Evolutionary conservation across 257 asterid genomes (phyloP), one percentile per base, ranked within the genome.

Genomic region (Nicotiana undulata): DNA sequence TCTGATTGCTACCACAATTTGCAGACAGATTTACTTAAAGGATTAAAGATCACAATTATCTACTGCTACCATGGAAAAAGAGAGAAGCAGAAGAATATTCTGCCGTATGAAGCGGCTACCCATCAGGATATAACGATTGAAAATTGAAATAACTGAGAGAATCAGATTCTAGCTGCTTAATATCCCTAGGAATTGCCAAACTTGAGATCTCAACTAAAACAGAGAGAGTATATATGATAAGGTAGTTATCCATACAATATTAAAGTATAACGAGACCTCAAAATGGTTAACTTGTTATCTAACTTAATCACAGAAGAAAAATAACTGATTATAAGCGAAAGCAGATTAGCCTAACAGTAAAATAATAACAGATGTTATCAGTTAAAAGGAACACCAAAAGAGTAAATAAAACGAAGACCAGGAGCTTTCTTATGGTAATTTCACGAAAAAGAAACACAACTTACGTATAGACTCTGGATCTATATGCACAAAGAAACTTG

Each of bases 401-500:
- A 24, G 4, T 17, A 24, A 49, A 56, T 2, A 5, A 58, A 17
- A 72, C 29, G 18, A 80, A 49, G 31, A 52, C 18, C 59, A 82
- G 40, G 63, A 74, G 26, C 44, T 74, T 11, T 12, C 16, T 4
- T 8, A 74, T 15, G 26, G 79, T 59, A 32, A 26, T n/a, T 18
- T 44, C 29, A 17, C 32, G 31, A 44, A 22, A 34, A 66, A 59
- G 26, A 53, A 56, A 44, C 80, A 72, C 5, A 79, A 87, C 97
- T 92, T 58, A 89, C 95, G 86, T 84, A 84, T 81, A 34, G 93
- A 86, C 72, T 88, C 86, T 3, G 94, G 93, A 86, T 94, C 98
- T 63, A 88, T 66, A 79, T 94, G 98, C 79, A 94, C 98, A 79
- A 90, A 94, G 92, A 94, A 94, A 86, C 98, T 92, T 49, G 98